phyloP scores from a whole-genome alignment of 2,329 filamentous ascomycete species.

The Aureobasidium sp. region DNA sequence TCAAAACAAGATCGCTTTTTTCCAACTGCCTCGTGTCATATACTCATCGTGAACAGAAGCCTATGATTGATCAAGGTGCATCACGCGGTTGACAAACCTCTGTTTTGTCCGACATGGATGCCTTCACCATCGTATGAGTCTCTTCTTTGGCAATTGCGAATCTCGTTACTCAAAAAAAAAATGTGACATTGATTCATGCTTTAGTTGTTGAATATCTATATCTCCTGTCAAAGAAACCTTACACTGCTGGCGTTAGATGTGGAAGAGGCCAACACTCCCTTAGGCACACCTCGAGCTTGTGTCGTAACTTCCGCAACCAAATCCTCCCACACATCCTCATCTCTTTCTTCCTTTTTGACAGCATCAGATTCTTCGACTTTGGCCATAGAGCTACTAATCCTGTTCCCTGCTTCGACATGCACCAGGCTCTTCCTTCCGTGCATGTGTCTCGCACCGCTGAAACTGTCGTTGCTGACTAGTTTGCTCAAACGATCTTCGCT shows the following conservation, averaged over 20 bases:
- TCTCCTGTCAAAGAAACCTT: not conserved
- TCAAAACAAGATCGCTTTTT: no score
- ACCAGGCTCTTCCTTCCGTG: slow-evolving; percentile 14
- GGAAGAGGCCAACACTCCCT: not conserved
- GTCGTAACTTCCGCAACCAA: not conserved
- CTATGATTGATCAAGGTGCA: no score
- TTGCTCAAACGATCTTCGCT: slow-evolving; percentile 21
- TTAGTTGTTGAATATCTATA: not conserved
- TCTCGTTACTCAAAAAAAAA: no score
- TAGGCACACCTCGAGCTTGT: not conserved
- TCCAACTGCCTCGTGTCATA: no score
- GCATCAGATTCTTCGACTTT: slow-evolving; percentile 18
- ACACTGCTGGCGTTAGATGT: slow-evolving; percentile 4
- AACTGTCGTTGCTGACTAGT: slow-evolving; percentile 25
- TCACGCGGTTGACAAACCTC: no score
- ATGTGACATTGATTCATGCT: not conserved
- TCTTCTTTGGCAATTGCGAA: no score
- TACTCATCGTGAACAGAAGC: no score
- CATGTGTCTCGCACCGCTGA: slow-evolving; percentile 21
- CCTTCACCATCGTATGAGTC: no score
- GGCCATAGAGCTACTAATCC: slow-evolving; percentile 26
- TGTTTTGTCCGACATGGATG: no score
- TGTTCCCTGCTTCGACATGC: slow-evolving; percentile 16
- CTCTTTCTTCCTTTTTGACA: slow-evolving; percentile 19
- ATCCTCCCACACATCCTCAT: slow-evolving; percentile 16